phyloP scores from a whole-genome alignment of 2,329 filamentous ascomycete species.

The Sphaerostilbella broomeana region DNA sequence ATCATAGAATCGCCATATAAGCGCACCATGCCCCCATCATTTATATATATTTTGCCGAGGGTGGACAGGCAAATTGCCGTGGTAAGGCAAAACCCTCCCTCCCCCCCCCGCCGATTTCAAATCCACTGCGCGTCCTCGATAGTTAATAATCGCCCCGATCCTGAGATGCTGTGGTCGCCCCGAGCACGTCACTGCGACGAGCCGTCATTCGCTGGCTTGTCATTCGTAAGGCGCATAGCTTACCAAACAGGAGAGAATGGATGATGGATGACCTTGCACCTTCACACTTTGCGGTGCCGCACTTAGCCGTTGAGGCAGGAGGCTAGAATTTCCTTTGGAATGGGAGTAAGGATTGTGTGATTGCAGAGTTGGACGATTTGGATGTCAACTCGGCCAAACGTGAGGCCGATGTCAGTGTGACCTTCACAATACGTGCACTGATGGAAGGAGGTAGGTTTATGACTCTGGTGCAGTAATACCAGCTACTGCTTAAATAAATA shows the following conservation, averaged over 20 bases:
- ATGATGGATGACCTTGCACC: no score
- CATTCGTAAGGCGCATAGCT: constrained; percentile 10
- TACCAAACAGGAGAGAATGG: constrained; percentile 4
- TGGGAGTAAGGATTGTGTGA: no score
- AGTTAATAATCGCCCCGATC: background rate
- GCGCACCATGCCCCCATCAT: background rate
- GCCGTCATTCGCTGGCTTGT: constrained; percentile 5
- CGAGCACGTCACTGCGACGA: constrained; percentile 9
- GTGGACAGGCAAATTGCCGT: background rate
- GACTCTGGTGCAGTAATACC: no score
- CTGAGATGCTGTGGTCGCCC: background rate
- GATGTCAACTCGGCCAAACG: no score
- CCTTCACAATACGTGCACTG: no score
- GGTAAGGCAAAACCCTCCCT: background rate
- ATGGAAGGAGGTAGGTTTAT: no score
- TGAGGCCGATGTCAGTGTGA: no score
- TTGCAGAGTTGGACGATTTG: no score
- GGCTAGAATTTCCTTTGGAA: no score
- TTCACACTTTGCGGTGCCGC: no score
- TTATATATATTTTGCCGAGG: background rate
- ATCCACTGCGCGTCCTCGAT: background rate
- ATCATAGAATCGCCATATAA: background rate
- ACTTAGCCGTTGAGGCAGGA: no score
- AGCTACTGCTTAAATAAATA: no score
- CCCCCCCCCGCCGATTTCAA: constrained; percentile 5